Evolutionary conservation across 805 yeast species (phyloP), one percentile per base, ranked within the genome.

Genomic region (Cyberlindnera samutprakarnensis): DNA sequence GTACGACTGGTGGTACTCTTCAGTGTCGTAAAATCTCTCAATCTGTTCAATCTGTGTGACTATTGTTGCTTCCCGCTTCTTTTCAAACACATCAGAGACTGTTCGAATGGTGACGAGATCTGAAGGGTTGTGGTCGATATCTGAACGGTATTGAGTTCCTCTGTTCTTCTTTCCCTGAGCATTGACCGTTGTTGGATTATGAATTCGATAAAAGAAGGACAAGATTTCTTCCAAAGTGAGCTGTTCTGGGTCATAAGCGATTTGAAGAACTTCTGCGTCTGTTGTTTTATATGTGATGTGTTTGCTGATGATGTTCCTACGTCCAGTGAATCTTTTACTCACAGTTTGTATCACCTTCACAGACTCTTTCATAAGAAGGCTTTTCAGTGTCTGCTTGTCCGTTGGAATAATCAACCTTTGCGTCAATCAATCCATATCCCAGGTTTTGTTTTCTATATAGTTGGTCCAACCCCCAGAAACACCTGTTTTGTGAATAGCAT

Each of bases 71-170:
- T 68, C 65, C 83, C 88, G 90, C 37, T 72, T 68, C 35, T 71
- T 70, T 54, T 87, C 92, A 53, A 75, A 66, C 28, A 64, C 66
- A 15, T 68, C 67, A 42, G 69, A 67, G 2, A 66, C 62, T 19
- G 56, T 46, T 31, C 57, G 41, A 3, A 83, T 77, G 11, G 61
- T 53, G 4, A 54, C 43, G 7, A 70, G 56, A 28, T 62, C 62
- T 16, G 66, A 77, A 4, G 59, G 48, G 46, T 76, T 80, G 8
- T 78, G 64, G 58, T 76, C 84, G 10, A 90, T 70, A 2, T 78
- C 95, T 13, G 90, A 78, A 49, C 96, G 72, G 62, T 90, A 90
- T 56, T 92, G 97, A 1, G 90, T 74, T 9, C 98, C 98, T 8
- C 48, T 47, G 51, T 90, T 96, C 13, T 83, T 82, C 13, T 83